phyloP scores from a whole-genome alignment of 345 rosid genomes.

The Angophora floribunda region DNA sequence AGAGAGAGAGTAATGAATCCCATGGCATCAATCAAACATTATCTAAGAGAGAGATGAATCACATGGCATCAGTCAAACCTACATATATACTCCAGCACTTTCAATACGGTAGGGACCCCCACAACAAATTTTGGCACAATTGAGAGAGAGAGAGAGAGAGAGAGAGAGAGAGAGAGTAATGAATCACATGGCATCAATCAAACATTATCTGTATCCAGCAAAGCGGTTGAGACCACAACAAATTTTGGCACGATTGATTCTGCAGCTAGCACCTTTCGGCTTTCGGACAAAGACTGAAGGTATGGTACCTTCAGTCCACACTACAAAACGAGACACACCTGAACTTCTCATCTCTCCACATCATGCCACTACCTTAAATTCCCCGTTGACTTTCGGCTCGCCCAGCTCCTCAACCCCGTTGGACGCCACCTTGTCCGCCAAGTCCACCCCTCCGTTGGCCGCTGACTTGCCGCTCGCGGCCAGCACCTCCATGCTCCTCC shows the following conservation, averaged over 20 bases:
- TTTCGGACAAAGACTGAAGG: background rate
- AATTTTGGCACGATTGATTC: background rate
- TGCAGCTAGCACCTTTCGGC: background rate
- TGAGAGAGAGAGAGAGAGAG: no score
- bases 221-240: background rate
- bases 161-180: background rate
- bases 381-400: background rate
- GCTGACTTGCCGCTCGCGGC: background rate
- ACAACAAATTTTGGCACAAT: no score
- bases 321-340: background rate
- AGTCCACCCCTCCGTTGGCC: background rate
- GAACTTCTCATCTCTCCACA: background rate
- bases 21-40: background rate
- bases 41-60: background rate
- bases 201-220: background rate
- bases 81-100: no score
- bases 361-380: background rate
- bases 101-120: no score
- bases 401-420: background rate
- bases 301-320: background rate
- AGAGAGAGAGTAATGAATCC: background rate
- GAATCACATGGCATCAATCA: background rate
- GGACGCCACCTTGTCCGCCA: background rate
- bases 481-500: background rate
- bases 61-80: no score